These are phyloP conservation scores for Aegilops bicornis DNA, from an alignment of 176 grass and related monocot genomes.

Conservation along the genomic window DNA sequence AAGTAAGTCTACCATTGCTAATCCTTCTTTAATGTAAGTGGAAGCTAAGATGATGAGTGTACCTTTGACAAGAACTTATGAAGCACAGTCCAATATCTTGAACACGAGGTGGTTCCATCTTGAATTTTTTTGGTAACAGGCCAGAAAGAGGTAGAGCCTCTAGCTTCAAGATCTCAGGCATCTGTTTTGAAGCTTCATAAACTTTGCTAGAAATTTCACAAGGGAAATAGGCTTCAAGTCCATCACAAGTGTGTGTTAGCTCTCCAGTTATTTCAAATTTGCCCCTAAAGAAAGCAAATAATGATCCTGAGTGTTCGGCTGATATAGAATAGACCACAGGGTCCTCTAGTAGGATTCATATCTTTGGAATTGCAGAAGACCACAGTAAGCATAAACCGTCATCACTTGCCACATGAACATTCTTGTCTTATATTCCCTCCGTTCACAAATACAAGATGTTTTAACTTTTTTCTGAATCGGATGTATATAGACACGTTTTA, in stretches of 20 bases:
- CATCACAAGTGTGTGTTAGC: conserved; percentile 39
- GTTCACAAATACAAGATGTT: too few species aligned
- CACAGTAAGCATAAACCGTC: conserved; percentile 1
- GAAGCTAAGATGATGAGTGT: not conserved
- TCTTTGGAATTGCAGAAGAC: conserved; percentile 1
- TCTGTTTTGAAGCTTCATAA: conserved; percentile 50
- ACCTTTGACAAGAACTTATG: conserved; percentile 48
- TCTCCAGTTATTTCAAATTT: conserved; percentile 55
- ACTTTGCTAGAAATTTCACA: conserved; percentile 36
- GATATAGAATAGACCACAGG: conserved; percentile 18
- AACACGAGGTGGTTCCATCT: conserved; percentile 39
- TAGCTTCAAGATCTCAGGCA: conserved; percentile 63
- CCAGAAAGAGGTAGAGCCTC: conserved; percentile 45
- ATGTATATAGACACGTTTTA: too few species aligned
- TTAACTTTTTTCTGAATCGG: too few species aligned
- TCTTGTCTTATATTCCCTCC: not conserved
- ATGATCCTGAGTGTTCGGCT: not conserved
- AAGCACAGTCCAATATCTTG: conserved; percentile 76
- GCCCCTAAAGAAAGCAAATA: conserved; percentile 47
- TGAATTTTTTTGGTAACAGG: conserved; percentile 67
- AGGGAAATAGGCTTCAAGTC: conserved; percentile 58
- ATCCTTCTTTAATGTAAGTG: not conserved
- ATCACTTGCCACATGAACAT: conserved; percentile 16
- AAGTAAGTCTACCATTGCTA: not conserved
- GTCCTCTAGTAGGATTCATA: not conserved